Percentiles rank a stretch among this genome's conserved stretches.
Conservation (phyloP, 768 basidiomycete genomes). For the Tylopilus rubrobrunneus region DNA sequence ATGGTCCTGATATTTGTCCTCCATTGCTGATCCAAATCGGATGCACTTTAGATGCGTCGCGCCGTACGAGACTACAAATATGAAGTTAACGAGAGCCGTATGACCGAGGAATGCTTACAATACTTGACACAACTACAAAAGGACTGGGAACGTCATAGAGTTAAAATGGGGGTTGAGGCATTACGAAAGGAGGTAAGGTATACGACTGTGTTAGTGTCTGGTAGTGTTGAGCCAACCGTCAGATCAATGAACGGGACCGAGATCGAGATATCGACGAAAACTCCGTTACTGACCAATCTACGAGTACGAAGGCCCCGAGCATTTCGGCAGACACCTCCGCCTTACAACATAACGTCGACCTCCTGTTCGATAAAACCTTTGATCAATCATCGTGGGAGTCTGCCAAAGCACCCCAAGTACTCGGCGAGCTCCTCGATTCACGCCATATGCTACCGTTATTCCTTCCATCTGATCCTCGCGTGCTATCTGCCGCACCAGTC, state of each 20-base stretch:
- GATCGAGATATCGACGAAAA: conserved; percentile 38
- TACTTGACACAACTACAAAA: conserved; percentile 94
- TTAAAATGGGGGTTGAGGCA: conserved; percentile 82
- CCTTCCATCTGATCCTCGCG: conserved; percentile 76
- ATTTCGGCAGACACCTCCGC: conserved; percentile 33
- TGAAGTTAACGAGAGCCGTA: conserved; percentile 86
- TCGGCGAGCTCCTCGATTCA: conserved; percentile 90
- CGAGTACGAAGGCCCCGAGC: conserved; percentile 28
- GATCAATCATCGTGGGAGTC: conserved; percentile 77
- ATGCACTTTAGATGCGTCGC: conserved; percentile 68
- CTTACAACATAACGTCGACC: conserved; percentile 63
- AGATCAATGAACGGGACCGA: conserved; percentile 69
- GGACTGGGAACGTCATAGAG: conserved; percentile 93
- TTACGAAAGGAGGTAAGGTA: conserved; percentile 70
- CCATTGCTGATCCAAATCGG: background rate
- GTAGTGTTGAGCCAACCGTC: conserved; percentile 3
- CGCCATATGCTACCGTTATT: conserved; percentile 88
- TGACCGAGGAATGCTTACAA: conserved; percentile 94
- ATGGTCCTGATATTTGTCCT: background rate
- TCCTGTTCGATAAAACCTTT: conserved; percentile 67
- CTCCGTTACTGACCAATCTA: conserved; percentile 39
- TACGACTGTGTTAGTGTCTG: background rate
- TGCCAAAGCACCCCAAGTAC: conserved; percentile 67
- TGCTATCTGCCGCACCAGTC: conserved; percentile 67
- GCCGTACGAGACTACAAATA: conserved; percentile 92